Percentiles rank a stretch among this genome's conserved stretches.
These are phyloP conservation scores for Pleurotus platypus DNA, from an alignment of 768 basidiomycete genomes.

Conservation along the genomic window DNA sequence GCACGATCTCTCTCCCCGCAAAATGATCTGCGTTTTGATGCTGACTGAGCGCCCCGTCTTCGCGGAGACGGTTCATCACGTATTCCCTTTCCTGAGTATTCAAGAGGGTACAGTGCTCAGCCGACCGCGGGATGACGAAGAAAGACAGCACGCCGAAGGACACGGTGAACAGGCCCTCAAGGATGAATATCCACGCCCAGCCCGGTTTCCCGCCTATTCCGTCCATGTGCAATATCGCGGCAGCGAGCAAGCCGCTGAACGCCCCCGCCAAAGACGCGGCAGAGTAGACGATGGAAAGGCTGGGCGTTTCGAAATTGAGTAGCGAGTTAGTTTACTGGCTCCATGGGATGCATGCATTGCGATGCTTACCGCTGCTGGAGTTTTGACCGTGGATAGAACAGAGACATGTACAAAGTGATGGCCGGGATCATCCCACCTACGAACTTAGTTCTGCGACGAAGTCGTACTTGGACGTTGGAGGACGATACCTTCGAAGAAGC, in stretches of 20 bases:
- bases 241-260: conserved; percentile 57
- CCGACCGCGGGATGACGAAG: conserved; percentile 37
- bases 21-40: conserved; percentile 24
- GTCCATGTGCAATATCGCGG: conserved; percentile 48
- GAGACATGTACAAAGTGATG: conserved; percentile 29
- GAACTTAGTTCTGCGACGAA: background rate
- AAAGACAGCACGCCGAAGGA: conserved; percentile 39
- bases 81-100: conserved; percentile 28
- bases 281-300: conserved; percentile 26
- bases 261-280: conserved; percentile 40
- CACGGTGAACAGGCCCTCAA: conserved; percentile 45
- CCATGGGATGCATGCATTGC: conserved; percentile 29
- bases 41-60: conserved; percentile 20
- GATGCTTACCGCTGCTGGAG: conserved; percentile 26
- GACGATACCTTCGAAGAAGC: conserved; percentile 38
- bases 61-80: conserved; percentile 35
- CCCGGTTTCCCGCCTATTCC: conserved; percentile 41
- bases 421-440: conserved; percentile 27
- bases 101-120: conserved; percentile 33
- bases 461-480: conserved; percentile 6
- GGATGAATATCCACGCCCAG: conserved; percentile 61
- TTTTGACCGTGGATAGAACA: conserved; percentile 26
- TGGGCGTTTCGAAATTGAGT: conserved; percentile 31
- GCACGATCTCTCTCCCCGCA: conserved; percentile 32
- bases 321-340: conserved; percentile 28